phyloP scores from a whole-genome alignment of 164 flowering plant genomes.

The Chimonanthus salicifolius region DNA sequence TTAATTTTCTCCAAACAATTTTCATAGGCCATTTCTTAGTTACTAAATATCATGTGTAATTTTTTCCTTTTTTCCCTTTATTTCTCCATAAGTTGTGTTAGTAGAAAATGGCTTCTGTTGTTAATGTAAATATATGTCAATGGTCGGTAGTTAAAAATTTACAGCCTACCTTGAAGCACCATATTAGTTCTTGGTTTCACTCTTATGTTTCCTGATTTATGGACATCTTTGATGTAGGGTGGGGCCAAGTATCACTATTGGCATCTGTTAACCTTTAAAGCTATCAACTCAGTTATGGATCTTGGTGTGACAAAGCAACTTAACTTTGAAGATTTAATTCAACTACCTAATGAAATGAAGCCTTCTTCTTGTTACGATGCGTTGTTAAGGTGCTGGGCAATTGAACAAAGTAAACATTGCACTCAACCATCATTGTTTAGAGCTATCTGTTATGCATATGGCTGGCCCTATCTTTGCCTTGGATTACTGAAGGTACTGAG shows the following conservation, averaged over 20 bases:
- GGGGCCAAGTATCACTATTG: conserved; percentile 32
- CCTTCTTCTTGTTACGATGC: conserved; percentile 48
- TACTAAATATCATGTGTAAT: too few relatives aligned
- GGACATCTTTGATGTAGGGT: conserved; percentile 22
- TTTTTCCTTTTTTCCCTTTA: too few relatives aligned
- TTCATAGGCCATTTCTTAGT: too few relatives aligned
- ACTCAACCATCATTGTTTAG: conserved; percentile 54
- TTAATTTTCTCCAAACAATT: too few relatives aligned
- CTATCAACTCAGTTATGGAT: conserved; percentile 53
- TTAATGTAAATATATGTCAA: too few relatives aligned
- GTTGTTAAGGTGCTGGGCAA: conserved; percentile 54
- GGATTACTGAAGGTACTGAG: conserved; percentile 75
- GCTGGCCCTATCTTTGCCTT: conserved; percentile 70
- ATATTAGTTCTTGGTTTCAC: background rate
- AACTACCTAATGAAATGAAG: conserved; percentile 61
- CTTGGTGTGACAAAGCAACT: conserved; percentile 74
- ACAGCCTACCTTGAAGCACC: background rate
- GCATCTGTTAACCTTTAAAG: conserved; percentile 56
- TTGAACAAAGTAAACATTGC: conserved; percentile 31
- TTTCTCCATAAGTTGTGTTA: too few relatives aligned
- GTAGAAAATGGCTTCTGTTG: too few relatives aligned
- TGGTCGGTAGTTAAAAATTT: too few relatives aligned
- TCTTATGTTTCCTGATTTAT: background rate
- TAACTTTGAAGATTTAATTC: conserved; percentile 69
- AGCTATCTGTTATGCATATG: conserved; percentile 71